A percentile compares a stretch with the other conserved stretches of the same genome.
Conservation (phyloP, 2,329 filamentous ascomycete genomes). For the Apiospora saccharicola region DNA sequence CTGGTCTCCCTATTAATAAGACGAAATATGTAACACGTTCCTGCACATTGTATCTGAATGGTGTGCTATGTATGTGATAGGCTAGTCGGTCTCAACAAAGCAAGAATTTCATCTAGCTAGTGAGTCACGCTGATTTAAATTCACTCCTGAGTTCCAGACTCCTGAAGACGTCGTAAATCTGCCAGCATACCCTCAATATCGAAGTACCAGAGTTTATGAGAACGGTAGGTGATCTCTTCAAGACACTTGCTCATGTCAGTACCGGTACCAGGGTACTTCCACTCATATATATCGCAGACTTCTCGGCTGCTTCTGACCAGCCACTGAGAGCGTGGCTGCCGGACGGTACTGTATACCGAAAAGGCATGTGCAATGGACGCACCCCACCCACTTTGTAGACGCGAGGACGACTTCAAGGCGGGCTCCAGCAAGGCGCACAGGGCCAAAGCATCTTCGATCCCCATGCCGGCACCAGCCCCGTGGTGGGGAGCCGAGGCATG, state of each 20-base stretch:
- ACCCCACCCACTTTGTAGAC: too few relatives aligned
- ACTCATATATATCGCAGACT: slow-evolving; percentile 15
- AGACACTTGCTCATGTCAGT: not conserved
- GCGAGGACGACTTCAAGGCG: not conserved
- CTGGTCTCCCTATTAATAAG: too few relatives aligned
- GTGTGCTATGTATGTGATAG: too few relatives aligned
- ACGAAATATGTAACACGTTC: too few relatives aligned
- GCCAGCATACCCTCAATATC: slow-evolving; percentile 17
- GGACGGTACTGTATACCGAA: not conserved
- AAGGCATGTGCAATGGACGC: not conserved
- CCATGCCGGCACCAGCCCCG: slow-evolving; percentile 35
- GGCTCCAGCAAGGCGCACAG: not conserved
- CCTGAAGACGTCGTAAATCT: too few relatives aligned
- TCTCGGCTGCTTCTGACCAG: not conserved
- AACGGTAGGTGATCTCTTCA: not conserved
- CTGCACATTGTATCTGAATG: too few relatives aligned
- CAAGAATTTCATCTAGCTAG: too few relatives aligned
- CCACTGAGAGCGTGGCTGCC: not conserved
- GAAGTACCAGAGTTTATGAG: slow-evolving; percentile 22
- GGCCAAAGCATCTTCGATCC: slow-evolving; percentile 6
- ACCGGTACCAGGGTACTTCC: not conserved
- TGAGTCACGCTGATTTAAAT: too few relatives aligned
- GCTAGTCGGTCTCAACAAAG: too few relatives aligned
- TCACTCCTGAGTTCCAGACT: too few relatives aligned
- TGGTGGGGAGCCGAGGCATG: slow-evolving; percentile 36